Evolutionary conservation across 345 rosid genomes (phyloP).

Genomic region (Moringa oleifera): DNA sequence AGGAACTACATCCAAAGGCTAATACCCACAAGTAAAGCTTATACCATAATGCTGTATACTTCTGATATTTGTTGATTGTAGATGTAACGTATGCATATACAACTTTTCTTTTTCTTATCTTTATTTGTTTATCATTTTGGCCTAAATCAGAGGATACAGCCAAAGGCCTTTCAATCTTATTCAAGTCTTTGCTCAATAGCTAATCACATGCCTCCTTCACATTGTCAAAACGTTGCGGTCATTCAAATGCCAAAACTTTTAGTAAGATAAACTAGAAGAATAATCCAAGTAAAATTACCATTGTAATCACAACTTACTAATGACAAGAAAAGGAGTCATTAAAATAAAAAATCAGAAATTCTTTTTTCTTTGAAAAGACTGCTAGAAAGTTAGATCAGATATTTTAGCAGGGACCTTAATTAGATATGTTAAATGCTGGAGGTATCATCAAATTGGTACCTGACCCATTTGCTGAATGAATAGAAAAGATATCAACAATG

Average conservation of each 20-base stretch:
- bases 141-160: neutral
- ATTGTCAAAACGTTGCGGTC: too few relatives aligned
- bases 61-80: neutral
- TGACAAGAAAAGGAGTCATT: neutral
- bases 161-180: neutral
- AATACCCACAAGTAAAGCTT: neutral
- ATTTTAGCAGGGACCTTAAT: constrained; percentile 3
- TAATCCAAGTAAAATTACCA: too few relatives aligned
- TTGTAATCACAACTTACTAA: neutral
- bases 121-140: neutral
- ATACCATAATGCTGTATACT: neutral
- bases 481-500: constrained; percentile 81
- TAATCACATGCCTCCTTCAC: neutral
- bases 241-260: too few relatives aligned
- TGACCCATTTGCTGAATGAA: constrained; percentile 45
- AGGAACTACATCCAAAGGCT: neutral
- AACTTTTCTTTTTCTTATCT: neutral
- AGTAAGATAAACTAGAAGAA: neutral
- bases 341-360: too few relatives aligned
- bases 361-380: neutral
- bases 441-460: constrained; percentile 31
- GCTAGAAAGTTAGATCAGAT: neutral
- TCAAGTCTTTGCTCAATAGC: neutral
- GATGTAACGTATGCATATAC: neutral
- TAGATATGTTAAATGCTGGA: constrained; percentile 1